Evolutionary conservation across 2,329 filamentous ascomycete species (phyloP).

Genomic region (Harringtonia aguacate): DNA sequence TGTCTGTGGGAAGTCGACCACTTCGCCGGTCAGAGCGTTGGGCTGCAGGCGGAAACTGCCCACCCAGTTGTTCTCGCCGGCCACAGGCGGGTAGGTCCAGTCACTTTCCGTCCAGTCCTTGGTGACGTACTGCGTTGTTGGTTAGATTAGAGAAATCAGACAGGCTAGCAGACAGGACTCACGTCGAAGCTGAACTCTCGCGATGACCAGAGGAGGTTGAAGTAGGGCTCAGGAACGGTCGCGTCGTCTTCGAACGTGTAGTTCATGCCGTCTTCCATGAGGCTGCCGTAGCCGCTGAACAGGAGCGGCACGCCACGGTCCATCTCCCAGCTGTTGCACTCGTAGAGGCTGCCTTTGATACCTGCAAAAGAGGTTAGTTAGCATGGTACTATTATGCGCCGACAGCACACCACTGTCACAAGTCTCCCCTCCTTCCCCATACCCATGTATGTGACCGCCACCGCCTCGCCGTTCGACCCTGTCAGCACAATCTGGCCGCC

Average conservation of each 20-base stretch:
- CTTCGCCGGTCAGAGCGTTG: neutral
- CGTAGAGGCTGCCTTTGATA: slow-evolving; percentile 9
- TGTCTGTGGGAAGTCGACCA: slow-evolving; percentile 1
- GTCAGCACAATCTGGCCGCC: slow-evolving; percentile 22
- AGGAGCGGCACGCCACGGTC: slow-evolving; percentile 10
- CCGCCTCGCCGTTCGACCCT: slow-evolving; percentile 20
- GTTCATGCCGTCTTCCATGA: slow-evolving; percentile 9
- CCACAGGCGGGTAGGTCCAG: slow-evolving; percentile 8
- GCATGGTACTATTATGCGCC: too few species aligned
- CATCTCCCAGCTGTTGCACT: slow-evolving; percentile 12
- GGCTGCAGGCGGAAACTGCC: slow-evolving; percentile 2
- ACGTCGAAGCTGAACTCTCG: slow-evolving; percentile 12
- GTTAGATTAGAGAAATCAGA: too few species aligned
- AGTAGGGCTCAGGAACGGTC: slow-evolving; percentile 8
- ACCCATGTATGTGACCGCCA: slow-evolving; percentile 22
- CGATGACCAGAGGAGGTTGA: slow-evolving; percentile 12
- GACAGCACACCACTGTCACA: neutral
- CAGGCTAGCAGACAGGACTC: neutral
- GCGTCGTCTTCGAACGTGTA: slow-evolving; percentile 11
- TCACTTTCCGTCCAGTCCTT: slow-evolving; percentile 2
- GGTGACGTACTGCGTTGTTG: neutral
- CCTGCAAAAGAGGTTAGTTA: slow-evolving; percentile 4
- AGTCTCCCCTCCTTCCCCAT: too few species aligned
- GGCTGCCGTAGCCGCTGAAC: slow-evolving; percentile 8
- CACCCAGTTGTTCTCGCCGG: slow-evolving; percentile 3